Conservation (phyloP, 164 flowering plant species). For the Euptelea pleiosperma region DNA sequence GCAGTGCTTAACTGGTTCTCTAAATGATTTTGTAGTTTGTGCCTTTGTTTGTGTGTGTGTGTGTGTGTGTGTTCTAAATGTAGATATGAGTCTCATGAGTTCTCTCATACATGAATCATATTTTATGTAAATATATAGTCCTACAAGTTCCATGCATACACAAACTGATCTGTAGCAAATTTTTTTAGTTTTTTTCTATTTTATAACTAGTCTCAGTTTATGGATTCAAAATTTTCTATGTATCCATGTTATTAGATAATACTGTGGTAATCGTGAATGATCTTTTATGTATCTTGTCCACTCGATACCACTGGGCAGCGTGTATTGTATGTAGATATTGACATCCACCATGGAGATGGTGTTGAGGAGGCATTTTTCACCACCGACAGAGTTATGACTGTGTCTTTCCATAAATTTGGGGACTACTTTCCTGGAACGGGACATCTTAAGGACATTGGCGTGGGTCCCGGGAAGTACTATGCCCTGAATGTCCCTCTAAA, state of each 20-base stretch:
- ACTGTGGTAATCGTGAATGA: neutral
- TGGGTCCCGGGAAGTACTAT: constrained; percentile 64
- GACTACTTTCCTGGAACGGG: constrained; percentile 88
- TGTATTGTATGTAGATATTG: constrained; percentile 81
- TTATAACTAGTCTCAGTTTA: neutral
- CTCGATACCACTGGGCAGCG: constrained; percentile 45
- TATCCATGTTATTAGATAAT: no score
- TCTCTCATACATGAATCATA: no score
- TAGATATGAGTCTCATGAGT: no score
- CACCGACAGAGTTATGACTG: constrained; percentile 90
- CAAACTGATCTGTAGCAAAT: neutral
- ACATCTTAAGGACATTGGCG: constrained; percentile 70
- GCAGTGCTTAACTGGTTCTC: no score
- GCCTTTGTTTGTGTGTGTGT: no score
- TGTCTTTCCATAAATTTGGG: constrained; percentile 87
- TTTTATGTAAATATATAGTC: no score
- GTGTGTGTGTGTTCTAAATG: no score
- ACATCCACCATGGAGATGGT: constrained; percentile 90
- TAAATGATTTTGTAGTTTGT: no score
- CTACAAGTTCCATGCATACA: no score
- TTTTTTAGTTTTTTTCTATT: neutral
- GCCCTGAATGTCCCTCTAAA: constrained; percentile 84
- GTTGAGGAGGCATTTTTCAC: constrained; percentile 90
- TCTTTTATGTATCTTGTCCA: neutral
- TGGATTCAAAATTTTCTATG: neutral